Evolutionary conservation across 2,329 filamentous ascomycete genomes (phyloP).

Genomic region (Ceratocystis cacaofunesta): DNA sequence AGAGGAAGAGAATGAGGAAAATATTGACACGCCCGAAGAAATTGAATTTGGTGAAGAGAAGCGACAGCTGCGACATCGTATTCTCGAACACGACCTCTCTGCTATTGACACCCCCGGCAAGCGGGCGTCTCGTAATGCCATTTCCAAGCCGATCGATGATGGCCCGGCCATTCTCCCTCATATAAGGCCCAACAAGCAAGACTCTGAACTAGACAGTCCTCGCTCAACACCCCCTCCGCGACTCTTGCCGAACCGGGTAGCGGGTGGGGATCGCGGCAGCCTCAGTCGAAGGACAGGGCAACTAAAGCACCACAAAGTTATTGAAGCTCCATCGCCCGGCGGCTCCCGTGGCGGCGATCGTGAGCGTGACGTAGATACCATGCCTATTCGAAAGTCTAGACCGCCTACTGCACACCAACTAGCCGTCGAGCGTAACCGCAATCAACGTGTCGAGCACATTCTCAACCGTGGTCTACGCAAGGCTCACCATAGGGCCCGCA

Average conservation of each 20-base stretch:
- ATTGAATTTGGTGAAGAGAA: slow-evolving; percentile 56
- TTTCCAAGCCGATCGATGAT: slow-evolving; percentile 32
- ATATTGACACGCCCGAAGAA: slow-evolving; percentile 58
- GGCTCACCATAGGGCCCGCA: slow-evolving; percentile 48
- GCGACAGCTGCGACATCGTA: slow-evolving; percentile 58
- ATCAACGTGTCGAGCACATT: slow-evolving; percentile 67
- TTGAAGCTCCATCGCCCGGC: slow-evolving; percentile 46
- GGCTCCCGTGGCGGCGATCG: slow-evolving; percentile 39
- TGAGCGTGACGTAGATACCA: slow-evolving; percentile 23
- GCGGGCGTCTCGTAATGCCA: slow-evolving; percentile 30
- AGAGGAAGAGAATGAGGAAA: slow-evolving; percentile 53
- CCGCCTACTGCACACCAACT: slow-evolving; percentile 71
- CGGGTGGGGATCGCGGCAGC: slow-evolving; percentile 24
- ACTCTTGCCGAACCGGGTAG: slow-evolving; percentile 19
- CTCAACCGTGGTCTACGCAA: slow-evolving; percentile 58
- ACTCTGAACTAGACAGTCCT: slow-evolving; percentile 33
- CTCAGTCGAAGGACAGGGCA: slow-evolving; percentile 21
- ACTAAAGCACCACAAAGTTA: slow-evolving; percentile 41
- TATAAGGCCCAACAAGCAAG: slow-evolving; percentile 48
- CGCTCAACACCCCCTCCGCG: slow-evolving; percentile 28
- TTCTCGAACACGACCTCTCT: slow-evolving; percentile 60
- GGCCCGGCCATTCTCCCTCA: slow-evolving; percentile 45
- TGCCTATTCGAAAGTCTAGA: slow-evolving; percentile 48
- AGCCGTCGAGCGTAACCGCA: slow-evolving; percentile 64
- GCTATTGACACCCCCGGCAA: slow-evolving; percentile 49